Percentiles rank a stretch among this genome's conserved stretches.
Conservation (phyloP, 2,329 filamentous ascomycete species). For the Ascosphaera aggregata region DNA sequence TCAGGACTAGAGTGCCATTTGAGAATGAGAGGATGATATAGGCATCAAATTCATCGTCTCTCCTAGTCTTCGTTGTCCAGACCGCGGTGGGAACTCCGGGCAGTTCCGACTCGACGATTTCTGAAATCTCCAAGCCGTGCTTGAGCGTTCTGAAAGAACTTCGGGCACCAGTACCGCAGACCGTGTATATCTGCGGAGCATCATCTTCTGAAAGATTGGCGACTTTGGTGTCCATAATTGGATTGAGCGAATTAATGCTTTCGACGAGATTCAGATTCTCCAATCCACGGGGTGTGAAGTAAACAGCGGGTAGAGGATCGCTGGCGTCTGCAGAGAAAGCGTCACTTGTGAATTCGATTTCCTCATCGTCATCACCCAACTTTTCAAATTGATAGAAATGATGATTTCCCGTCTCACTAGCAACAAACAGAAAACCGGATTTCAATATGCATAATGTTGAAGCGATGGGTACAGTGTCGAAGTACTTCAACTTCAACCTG, state of each 20-base stretch:
- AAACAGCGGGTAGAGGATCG: slow-evolving; percentile 51
- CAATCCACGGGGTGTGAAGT: slow-evolving; percentile 57
- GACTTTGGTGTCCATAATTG: slow-evolving; percentile 74
- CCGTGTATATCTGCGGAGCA: slow-evolving; percentile 85
- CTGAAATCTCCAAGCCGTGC: slow-evolving; percentile 78
- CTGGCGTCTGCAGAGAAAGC: slow-evolving; percentile 54
- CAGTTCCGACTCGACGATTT: slow-evolving; percentile 85
- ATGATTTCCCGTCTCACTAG: slow-evolving; percentile 80
- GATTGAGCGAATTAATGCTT: slow-evolving; percentile 71
- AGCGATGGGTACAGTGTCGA: slow-evolving; percentile 81
- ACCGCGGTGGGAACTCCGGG: slow-evolving; percentile 76
- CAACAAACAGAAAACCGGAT: slow-evolving; percentile 84
- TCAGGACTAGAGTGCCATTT: slow-evolving; percentile 74
- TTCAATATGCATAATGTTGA: slow-evolving; percentile 79
- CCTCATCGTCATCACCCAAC: slow-evolving; percentile 82
- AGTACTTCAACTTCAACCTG: slow-evolving; percentile 84
- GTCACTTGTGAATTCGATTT: slow-evolving; percentile 66
- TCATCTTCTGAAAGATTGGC: slow-evolving; percentile 81
- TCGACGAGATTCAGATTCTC: slow-evolving; percentile 73
- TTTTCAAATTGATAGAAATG: slow-evolving; percentile 96
- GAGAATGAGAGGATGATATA: slow-evolving; percentile 91
- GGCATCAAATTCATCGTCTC: slow-evolving; percentile 64
- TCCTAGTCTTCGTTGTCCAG: slow-evolving; percentile 80
- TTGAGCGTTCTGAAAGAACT: slow-evolving; percentile 83
- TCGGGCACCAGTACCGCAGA: slow-evolving; percentile 69